A percentile compares a stretch with the other conserved stretches of the same genome.
phyloP scores from a whole-genome alignment of 177 flowering plant species.

The Telopea speciosissima region DNA sequence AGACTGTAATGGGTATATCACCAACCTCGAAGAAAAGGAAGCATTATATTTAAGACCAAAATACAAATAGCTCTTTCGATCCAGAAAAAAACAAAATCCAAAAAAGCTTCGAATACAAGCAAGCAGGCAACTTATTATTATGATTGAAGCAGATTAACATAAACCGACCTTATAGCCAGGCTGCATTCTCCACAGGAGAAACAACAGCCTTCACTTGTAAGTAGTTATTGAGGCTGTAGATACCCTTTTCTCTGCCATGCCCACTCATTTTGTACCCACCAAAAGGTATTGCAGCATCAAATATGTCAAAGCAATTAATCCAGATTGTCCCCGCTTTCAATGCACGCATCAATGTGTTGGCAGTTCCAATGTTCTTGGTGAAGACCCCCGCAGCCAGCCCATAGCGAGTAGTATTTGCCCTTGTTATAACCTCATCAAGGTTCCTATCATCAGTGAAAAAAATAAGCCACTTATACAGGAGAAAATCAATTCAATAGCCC shows the following conservation, averaged over 20 bases:
- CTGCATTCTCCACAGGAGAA: constrained; percentile 57
- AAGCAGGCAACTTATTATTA: not conserved
- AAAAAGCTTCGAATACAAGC: too few relatives aligned
- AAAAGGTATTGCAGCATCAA: constrained; percentile 86
- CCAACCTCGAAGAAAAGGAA: too few relatives aligned
- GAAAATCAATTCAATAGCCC: not conserved
- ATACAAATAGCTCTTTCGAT: too few relatives aligned
- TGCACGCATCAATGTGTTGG: constrained; percentile 59
- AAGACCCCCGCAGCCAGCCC: constrained; percentile 89
- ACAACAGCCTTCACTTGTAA: constrained; percentile 86
- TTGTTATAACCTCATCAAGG: constrained; percentile 48
- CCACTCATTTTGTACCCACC: constrained; percentile 94
- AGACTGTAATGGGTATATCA: too few relatives aligned
- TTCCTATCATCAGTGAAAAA: constrained; percentile 36
- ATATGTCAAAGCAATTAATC: constrained; percentile 76
- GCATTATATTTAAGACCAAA: too few relatives aligned
- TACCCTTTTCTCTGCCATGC: constrained; percentile 72
- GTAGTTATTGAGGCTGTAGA: constrained; percentile 68
- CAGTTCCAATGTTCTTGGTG: constrained; percentile 56
- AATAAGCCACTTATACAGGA: not conserved
- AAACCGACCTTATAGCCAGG: constrained; percentile 47
- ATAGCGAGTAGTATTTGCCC: constrained; percentile 58
- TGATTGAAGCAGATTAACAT: not conserved
- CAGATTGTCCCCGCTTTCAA: constrained; percentile 72
- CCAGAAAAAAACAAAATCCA: too few relatives aligned